Percentiles rank a stretch among this genome's conserved stretches.
These are phyloP conservation scores for Geotrichum restrictum DNA, from an alignment of 1,139 yeast genomes.

Conservation along the genomic window DNA sequence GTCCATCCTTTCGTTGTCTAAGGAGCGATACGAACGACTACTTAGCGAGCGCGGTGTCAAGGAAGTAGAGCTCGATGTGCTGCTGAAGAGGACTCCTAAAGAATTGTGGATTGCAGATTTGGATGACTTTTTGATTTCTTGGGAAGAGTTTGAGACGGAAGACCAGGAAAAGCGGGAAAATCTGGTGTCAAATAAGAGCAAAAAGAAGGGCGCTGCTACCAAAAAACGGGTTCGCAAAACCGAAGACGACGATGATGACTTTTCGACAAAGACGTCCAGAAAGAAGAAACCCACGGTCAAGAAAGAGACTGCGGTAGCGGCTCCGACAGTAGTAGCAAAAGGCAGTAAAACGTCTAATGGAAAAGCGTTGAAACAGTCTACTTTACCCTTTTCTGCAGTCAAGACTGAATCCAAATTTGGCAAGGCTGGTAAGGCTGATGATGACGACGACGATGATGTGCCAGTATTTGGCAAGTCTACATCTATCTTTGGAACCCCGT, in stretches of 20 bases:
- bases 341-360: constrained; percentile 7
- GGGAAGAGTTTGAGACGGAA: constrained; percentile 58
- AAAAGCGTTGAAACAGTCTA: constrained; percentile 10
- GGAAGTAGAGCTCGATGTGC: constrained; percentile 63
- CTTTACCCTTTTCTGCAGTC: constrained; percentile 2
- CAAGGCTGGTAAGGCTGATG: neutral
- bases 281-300: constrained; percentile 23
- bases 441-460: constrained; percentile 12
- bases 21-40: constrained; percentile 79
- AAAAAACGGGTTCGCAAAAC: constrained; percentile 20
- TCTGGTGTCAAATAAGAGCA: constrained; percentile 26
- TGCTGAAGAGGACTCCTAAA: constrained; percentile 70
- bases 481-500: constrained; percentile 35
- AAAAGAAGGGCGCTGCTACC: constrained; percentile 11
- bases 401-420: constrained; percentile 5
- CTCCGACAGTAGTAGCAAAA: neutral
- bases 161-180: constrained; percentile 47
- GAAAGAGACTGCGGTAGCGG: constrained; percentile 13
- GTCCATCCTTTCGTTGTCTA: constrained; percentile 91
- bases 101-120: constrained; percentile 85
- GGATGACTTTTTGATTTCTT: constrained; percentile 63
- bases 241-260: constrained; percentile 28
- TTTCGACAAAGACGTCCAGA: constrained; percentile 20
- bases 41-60: constrained; percentile 67
- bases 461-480: constrained; percentile 19